Conservation (phyloP, 306 rosid species). For the Dryas drummondii region DNA sequence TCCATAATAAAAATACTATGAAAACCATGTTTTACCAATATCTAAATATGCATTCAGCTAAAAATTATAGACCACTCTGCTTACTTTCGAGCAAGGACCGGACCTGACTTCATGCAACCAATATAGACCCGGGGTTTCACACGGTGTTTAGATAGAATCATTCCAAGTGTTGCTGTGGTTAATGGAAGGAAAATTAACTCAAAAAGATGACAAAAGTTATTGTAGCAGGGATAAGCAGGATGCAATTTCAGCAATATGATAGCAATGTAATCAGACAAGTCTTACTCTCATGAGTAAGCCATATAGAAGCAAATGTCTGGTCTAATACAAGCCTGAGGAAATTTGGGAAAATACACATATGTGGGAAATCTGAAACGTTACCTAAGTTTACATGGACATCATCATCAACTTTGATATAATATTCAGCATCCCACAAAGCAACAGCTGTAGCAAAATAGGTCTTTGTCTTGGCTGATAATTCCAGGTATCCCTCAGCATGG, state of each 20-base stretch:
- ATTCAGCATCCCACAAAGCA: conserved; percentile 82
- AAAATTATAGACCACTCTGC: conserved; percentile 20
- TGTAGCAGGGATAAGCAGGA: background rate
- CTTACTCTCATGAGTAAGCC: background rate
- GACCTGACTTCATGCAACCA: conserved; percentile 98
- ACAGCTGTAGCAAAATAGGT: conserved; percentile 68
- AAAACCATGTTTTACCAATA: conserved; percentile 19
- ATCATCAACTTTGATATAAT: conserved; percentile 88
- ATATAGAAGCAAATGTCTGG: background rate
- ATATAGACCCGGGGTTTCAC: conserved; percentile 66
- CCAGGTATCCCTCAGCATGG: conserved; percentile 73
- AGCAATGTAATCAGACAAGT: background rate
- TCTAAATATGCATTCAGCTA: background rate
- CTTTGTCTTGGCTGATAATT: conserved; percentile 80
- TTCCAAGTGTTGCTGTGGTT: conserved; percentile 67
- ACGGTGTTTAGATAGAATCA: conserved; percentile 53
- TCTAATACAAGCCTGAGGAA: background rate
- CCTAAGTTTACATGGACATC: conserved; percentile 93
- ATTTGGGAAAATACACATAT: background rate
- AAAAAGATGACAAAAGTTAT: conserved; percentile 4
- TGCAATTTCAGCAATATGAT: background rate
- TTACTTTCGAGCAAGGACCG: conserved; percentile 85
- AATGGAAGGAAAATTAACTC: conserved; percentile 16
- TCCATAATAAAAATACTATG: conserved; percentile 20
- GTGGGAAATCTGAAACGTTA: conserved; percentile 2